Evolutionary conservation across 2,329 filamentous ascomycete genomes (phyloP).

Genomic region (Capronia americana): DNA sequence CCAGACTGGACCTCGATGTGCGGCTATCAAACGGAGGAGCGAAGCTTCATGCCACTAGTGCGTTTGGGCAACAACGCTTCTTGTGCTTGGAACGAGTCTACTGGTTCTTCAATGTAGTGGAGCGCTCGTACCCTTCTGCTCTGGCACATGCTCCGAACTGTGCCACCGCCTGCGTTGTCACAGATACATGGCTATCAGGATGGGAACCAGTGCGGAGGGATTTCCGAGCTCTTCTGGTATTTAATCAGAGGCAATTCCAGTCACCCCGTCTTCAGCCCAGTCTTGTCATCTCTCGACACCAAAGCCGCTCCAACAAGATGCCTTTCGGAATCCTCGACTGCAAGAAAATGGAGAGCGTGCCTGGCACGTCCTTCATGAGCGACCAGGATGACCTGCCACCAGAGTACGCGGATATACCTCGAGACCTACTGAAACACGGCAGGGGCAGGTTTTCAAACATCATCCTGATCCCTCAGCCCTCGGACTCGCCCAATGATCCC

Average conservation of each 20-base stretch:
- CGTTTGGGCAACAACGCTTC: background rate
- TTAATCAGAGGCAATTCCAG: slow-evolving; percentile 4
- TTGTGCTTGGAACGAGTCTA: background rate
- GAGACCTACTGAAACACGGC: slow-evolving; percentile 42
- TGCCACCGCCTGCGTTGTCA: background rate
- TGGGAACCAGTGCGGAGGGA: slow-evolving; percentile 7
- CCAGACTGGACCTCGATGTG: background rate
- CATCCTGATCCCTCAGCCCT: slow-evolving; percentile 41
- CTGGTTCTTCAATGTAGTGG: background rate
- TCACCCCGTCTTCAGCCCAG: background rate
- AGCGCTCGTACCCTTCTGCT: background rate
- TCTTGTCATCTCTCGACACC: background rate
- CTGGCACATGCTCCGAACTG: slow-evolving; percentile 5
- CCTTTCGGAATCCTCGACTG: slow-evolving; percentile 44
- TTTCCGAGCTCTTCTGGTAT: slow-evolving; percentile 2
- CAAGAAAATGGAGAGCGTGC: slow-evolving; percentile 42
- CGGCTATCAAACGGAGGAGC: slow-evolving; percentile 1
- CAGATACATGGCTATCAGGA: background rate
- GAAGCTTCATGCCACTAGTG: slow-evolving; percentile 8
- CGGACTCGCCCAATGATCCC: slow-evolving; percentile 43
- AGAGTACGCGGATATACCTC: slow-evolving; percentile 51
- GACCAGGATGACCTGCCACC: slow-evolving; percentile 51
- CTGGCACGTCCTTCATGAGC: slow-evolving; percentile 44
- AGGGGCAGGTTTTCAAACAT: slow-evolving; percentile 40
- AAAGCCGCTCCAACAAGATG: slow-evolving; percentile 31